A percentile compares a stretch with the other conserved stretches of the same genome.
Evolutionary conservation across 805 yeast genomes (phyloP).

Genomic region (Lipomyces mesembrius): DNA sequence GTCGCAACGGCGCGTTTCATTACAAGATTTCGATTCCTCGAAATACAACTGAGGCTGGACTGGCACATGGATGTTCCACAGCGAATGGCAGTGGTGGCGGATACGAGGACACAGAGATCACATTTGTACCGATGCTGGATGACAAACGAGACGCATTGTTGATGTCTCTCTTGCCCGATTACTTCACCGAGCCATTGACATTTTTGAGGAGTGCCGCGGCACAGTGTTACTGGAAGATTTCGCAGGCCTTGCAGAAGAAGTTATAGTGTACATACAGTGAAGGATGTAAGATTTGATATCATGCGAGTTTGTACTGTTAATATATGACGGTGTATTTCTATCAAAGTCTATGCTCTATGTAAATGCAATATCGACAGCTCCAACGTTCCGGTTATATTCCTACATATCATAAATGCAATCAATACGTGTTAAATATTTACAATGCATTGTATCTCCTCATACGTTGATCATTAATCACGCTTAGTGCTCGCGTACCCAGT

Average conservation of each 20-base stretch:
- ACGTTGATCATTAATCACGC: conserved; percentile 18
- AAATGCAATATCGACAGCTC: conserved; percentile 6
- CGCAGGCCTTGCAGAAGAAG: conserved; percentile 40
- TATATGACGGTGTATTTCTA: background rate
- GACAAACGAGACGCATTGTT: conserved; percentile 35
- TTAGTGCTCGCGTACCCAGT: conserved; percentile 13
- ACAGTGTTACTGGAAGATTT: conserved; percentile 41
- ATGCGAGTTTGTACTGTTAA: background rate
- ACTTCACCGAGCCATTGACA: conserved; percentile 41
- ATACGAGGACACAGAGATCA: conserved; percentile 37
- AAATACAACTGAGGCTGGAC: background rate
- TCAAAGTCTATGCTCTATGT: background rate
- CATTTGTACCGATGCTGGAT: conserved; percentile 40
- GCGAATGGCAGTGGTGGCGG: conserved; percentile 13
- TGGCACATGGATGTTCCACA: conserved; percentile 5
- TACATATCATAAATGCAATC: background rate
- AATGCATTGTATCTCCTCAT: background rate
- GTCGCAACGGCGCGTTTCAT: conserved; percentile 42
- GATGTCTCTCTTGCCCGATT: conserved; percentile 38
- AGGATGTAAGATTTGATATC: background rate
- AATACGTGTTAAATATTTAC: background rate
- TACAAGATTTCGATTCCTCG: conserved; percentile 37
- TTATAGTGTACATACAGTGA: background rate
- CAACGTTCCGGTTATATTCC: background rate
- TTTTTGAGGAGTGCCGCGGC: conserved; percentile 39